These are phyloP conservation scores for Acanthamoeba culbertsoni DNA, from an alignment of 208 protist genomes.

Conservation along the genomic window DNA sequence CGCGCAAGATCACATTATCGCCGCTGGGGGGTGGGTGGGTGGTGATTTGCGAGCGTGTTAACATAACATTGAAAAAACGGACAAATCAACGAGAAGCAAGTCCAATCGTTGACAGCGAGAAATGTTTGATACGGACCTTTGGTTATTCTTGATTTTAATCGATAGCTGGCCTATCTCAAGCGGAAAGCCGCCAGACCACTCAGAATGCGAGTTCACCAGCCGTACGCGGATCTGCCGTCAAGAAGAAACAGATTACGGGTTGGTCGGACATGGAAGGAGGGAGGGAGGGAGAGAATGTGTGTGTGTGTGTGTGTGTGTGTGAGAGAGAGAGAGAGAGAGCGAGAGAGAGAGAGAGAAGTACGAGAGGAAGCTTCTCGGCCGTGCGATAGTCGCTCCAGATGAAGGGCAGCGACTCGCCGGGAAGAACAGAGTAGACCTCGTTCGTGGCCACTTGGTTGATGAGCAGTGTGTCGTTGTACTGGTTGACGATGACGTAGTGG, in stretches of 20 bases:
- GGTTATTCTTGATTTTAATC: background rate
- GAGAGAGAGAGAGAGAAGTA: background rate
- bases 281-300: background rate
- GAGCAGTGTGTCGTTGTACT: background rate
- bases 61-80: no score
- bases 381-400: constrained; percentile 30
- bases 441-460: constrained; percentile 46
- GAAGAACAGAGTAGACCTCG: constrained; percentile 18
- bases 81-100: background rate
- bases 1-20: background rate
- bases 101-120: no score
- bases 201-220: background rate
- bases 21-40: background rate
- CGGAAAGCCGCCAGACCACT: constrained; percentile 29
- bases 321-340: background rate
- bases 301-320: no score
- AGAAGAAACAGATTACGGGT: no score
- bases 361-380: background rate
- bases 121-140: background rate
- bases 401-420: constrained; percentile 40
- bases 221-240: background rate
- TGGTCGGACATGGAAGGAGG: no score
- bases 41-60: background rate
- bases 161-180: constrained; percentile 32
- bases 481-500: constrained; percentile 51